A percentile compares a stretch with the other conserved stretches of the same genome.
Conservation (phyloP, 2,329 filamentous ascomycete genomes). For the Stachybotrys elegans region DNA sequence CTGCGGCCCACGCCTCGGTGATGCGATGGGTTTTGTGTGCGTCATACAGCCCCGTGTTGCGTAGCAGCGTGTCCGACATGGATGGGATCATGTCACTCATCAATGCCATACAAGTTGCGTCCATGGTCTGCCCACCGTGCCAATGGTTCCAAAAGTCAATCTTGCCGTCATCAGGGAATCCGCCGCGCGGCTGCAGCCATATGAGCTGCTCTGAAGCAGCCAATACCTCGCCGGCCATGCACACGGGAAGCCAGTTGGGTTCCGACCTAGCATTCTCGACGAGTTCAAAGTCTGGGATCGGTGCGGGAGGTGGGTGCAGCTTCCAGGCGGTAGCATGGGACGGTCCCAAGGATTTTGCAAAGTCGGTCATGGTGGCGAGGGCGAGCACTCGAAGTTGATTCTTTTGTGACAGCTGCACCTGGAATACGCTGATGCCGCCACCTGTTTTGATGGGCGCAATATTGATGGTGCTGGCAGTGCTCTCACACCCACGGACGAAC, state of each 20-base stretch:
- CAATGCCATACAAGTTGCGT: slow-evolving; percentile 16
- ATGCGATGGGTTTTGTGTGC: slow-evolving; percentile 8
- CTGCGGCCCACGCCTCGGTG: slow-evolving; percentile 14
- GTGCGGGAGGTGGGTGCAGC: slow-evolving; percentile 8
- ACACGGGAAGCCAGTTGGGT: slow-evolving; percentile 15
- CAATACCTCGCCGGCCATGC: slow-evolving; percentile 15
- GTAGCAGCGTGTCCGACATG: slow-evolving; percentile 21
- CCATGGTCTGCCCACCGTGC: slow-evolving; percentile 12
- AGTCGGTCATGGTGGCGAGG: not conserved
- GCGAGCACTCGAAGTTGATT: not conserved
- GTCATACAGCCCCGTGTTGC: slow-evolving; percentile 18
- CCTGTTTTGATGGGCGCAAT: slow-evolving; percentile 15
- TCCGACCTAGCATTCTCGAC: slow-evolving; percentile 13
- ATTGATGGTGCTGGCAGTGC: slow-evolving; percentile 12
- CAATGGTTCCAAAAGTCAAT: slow-evolving; percentile 19
- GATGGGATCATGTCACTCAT: slow-evolving; percentile 21
- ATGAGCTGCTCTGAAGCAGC: slow-evolving; percentile 11
- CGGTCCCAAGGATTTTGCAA: not conserved
- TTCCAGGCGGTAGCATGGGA: not conserved
- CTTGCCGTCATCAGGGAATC: slow-evolving; percentile 13
- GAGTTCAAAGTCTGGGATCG: slow-evolving; percentile 16
- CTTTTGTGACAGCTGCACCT: slow-evolving; percentile 13
- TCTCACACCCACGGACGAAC: slow-evolving; percentile 18
- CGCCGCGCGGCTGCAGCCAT: slow-evolving; percentile 14
- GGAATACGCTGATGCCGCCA: slow-evolving; percentile 12